Evolutionary conservation across 2,329 filamentous ascomycete species (phyloP).

Genomic region (Cladobotryum protrusum): DNA sequence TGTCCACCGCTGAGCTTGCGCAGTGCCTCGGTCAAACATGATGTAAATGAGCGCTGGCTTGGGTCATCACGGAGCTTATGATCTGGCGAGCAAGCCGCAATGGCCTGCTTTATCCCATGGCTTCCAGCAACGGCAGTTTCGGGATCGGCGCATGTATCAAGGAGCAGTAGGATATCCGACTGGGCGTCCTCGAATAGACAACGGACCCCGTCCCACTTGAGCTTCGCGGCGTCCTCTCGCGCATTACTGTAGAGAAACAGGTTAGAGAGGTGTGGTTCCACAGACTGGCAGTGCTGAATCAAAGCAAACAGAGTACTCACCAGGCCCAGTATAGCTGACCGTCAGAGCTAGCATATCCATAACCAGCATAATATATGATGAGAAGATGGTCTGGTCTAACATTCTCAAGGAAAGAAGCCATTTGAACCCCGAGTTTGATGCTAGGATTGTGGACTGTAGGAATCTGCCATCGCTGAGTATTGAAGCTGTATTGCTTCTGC

Average conservation of each 20-base stretch:
- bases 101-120: constrained; percentile 55
- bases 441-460: constrained; percentile 53
- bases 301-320: constrained; percentile 38
- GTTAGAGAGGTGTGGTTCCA: constrained; percentile 29
- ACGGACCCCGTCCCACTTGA: constrained; percentile 59
- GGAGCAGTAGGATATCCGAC: constrained; percentile 55
- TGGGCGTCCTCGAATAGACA: constrained; percentile 57
- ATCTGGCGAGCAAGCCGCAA: constrained; percentile 53
- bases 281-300: constrained; percentile 1
- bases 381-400: constrained; percentile 53
- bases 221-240: constrained; percentile 51
- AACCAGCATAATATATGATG: constrained; percentile 59
- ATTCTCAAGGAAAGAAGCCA: constrained; percentile 54
- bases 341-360: constrained; percentile 53
- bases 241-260: constrained; percentile 40
- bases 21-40: constrained; percentile 50
- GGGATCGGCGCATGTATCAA: constrained; percentile 55
- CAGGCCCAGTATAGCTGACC: constrained; percentile 61
- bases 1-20: constrained; percentile 45
- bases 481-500: constrained; percentile 54
- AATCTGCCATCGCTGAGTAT: constrained; percentile 55
- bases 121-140: constrained; percentile 45
- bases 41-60: constrained; percentile 50
- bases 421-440: constrained; percentile 54
- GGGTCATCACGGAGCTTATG: constrained; percentile 37